phyloP scores from a whole-genome alignment of 2,329 filamentous ascomycete genomes.

The Colletotrichum sp. region DNA sequence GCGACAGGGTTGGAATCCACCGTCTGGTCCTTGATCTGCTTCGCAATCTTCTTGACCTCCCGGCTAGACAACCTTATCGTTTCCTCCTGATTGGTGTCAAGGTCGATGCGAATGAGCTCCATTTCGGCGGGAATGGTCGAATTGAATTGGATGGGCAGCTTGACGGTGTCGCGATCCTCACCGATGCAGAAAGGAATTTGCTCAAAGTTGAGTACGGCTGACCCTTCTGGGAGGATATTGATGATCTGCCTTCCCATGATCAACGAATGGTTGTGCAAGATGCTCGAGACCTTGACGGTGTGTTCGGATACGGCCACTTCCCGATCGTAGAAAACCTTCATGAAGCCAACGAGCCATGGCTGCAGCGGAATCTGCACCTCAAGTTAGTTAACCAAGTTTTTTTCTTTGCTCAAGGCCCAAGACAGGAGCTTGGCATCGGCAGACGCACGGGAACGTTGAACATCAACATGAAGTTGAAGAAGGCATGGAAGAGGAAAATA shows the following conservation, averaged over 20 bases:
- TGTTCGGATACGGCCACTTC: conserved; percentile 94
- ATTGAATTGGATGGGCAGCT: conserved; percentile 89
- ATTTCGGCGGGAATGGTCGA: conserved; percentile 88
- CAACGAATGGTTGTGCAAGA: conserved; percentile 89
- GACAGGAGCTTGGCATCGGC: neutral
- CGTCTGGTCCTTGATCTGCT: conserved; percentile 68
- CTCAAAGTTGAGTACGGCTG: conserved; percentile 86
- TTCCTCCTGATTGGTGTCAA: conserved; percentile 81
- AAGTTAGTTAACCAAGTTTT: neutral
- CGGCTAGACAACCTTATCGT: conserved; percentile 75
- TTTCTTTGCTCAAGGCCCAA: neutral
- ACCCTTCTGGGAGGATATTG: conserved; percentile 95
- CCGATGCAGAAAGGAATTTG: conserved; percentile 83
- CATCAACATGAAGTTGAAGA: conserved; percentile 87
- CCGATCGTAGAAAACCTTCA: conserved; percentile 87
- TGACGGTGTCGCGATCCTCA: conserved; percentile 61
- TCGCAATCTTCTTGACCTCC: conserved; percentile 77
- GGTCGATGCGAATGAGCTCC: conserved; percentile 85
- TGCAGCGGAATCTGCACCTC: conserved; percentile 69
- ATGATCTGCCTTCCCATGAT: conserved; percentile 97
- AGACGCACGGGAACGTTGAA: conserved; percentile 80
- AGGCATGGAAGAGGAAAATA: conserved; percentile 73
- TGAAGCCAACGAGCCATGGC: conserved; percentile 72
- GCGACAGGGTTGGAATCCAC: conserved; percentile 65
- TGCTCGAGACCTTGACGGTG: conserved; percentile 84